These are phyloP conservation scores for Sanghuangporus sanghuang DNA, from an alignment of 1,284 basidiomycete species.

Conservation along the genomic window DNA sequence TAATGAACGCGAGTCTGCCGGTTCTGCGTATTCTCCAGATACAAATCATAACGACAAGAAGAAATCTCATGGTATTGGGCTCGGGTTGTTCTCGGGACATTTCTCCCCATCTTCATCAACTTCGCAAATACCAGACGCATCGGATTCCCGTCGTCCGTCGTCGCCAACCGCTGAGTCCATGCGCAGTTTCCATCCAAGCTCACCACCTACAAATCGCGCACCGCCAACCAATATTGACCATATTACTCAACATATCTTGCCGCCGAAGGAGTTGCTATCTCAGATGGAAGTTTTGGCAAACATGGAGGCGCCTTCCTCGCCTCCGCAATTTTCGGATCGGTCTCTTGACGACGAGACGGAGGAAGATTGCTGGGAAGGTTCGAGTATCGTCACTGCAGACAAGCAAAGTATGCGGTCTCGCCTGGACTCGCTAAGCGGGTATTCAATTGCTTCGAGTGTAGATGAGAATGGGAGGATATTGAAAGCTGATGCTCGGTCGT, in stretches of 20 bases:
- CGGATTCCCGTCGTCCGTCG: not conserved
- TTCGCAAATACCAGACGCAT: slow-evolving; percentile 1
- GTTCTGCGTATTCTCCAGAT: not conserved
- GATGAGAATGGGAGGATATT: not conserved
- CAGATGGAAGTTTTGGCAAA: slow-evolving; percentile 18
- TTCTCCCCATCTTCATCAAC: slow-evolving; percentile 3
- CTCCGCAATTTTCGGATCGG: slow-evolving; percentile 8
- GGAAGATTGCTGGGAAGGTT: slow-evolving; percentile 14
- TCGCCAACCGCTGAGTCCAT: slow-evolving; percentile 2
- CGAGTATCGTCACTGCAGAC: slow-evolving; percentile 6
- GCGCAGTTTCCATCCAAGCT: not conserved
- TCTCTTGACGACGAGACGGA: slow-evolving; percentile 10
- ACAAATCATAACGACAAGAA: slow-evolving; percentile 1
- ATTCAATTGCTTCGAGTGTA: slow-evolving; percentile 4
- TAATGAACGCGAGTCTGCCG: slow-evolving; percentile 10
- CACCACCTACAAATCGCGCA: not conserved
- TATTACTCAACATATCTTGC: slow-evolving; percentile 15
- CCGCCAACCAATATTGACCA: not conserved
- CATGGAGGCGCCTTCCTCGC: slow-evolving; percentile 10
- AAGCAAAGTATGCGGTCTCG: slow-evolving; percentile 12
- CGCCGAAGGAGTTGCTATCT: slow-evolving; percentile 15
- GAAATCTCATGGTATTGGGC: slow-evolving; percentile 13
- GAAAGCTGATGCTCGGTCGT: not conserved
- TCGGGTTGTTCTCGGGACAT: slow-evolving; percentile 12
- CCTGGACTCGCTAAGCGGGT: slow-evolving; percentile 10